Evolutionary conservation across 345 rosid genomes (phyloP), one percentile per base, ranked within the genome.

Genomic region (Eucalyptus erythrocorys): DNA sequence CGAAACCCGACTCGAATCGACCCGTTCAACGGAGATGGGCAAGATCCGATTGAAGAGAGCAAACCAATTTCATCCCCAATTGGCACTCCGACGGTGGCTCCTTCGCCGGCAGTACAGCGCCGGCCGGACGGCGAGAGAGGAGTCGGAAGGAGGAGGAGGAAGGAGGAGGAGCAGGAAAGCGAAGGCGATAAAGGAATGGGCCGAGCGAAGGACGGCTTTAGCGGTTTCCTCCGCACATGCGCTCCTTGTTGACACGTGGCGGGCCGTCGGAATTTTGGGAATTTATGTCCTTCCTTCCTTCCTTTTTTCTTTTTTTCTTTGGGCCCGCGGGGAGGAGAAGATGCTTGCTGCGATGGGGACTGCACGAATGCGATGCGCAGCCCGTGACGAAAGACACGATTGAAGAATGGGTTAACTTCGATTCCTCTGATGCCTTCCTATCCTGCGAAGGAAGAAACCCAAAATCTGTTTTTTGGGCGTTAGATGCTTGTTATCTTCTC

Each of bases 281-380:
- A 32, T 48, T 57, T 22, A 13, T 48, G 37, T 27, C 26, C 30
- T 17, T 27, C 7, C 68, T 27, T 48, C 13, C 4, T 59, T 26
- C 5, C 21, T 26, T 55, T 17, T 51, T 12, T 26, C 2, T 53
- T 3, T 3, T 2, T n/a, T 2, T 4, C n/a, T 6, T 13, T 2
- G 76, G 40, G 21, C 76, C 76, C 40, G 34, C 8, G 34, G 10
- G 10, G 40, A n/a, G 40, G 40, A 26, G 61, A n/a, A 64, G 76
- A 64, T 64, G 76, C 76, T 15, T 64, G 76, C 40, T n/a, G 37
- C 76, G 76, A 64, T n/a, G 21, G 76, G 10, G 40, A 64, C 17
- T n/a, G 76, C 40, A 16, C 68, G 32, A 15, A 64, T 22, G 76
- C 76, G 76, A 32, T 64, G 76, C 37, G 76, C 30, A 55, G 61